Conservation (phyloP, 2,329 filamentous ascomycete genomes). For the Colletotrichum chlorophyti region DNA sequence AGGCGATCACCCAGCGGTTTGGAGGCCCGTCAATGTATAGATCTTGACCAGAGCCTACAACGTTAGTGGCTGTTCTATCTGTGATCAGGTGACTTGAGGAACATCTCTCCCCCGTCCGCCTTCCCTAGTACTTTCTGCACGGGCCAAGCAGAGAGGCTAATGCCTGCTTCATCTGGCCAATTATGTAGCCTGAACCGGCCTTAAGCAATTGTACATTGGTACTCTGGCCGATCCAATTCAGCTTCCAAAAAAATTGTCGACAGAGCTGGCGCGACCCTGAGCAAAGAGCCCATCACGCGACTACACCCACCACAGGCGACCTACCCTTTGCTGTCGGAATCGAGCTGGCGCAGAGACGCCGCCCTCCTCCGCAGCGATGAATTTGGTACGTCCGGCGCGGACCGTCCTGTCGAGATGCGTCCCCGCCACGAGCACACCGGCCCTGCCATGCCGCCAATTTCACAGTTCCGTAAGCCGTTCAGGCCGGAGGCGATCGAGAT, state of each 20-base stretch:
- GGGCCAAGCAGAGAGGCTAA: neutral
- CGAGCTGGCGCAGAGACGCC: conserved; percentile 25
- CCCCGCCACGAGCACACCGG: conserved; percentile 40
- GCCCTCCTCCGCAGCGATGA: conserved; percentile 51
- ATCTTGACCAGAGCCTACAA: too few relatives aligned
- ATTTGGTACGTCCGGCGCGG: conserved; percentile 60
- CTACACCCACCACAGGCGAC: conserved; percentile 12
- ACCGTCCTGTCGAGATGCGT: conserved; percentile 60
- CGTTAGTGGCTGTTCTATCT: neutral
- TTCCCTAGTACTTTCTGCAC: neutral
- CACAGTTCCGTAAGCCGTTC: conserved; percentile 57
- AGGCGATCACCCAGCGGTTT: too few relatives aligned
- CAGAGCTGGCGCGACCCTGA: conserved; percentile 24
- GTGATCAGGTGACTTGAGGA: conserved; percentile 6
- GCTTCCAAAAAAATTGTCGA: conserved; percentile 32
- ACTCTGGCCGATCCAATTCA: conserved; percentile 21
- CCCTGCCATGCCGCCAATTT: conserved; percentile 50
- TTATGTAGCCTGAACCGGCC: conserved; percentile 8
- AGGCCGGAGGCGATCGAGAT: conserved; percentile 52
- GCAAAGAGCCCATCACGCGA: conserved; percentile 18
- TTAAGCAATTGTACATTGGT: conserved; percentile 4
- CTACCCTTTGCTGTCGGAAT: conserved; percentile 20
- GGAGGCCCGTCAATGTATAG: too few relatives aligned
- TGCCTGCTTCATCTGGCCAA: neutral
- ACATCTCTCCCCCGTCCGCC: neutral